Percentiles rank a stretch among this genome's conserved stretches.
These are phyloP conservation scores for Coniella lustricola DNA, from an alignment of 2,329 filamentous ascomycete genomes.

Conservation along the genomic window DNA sequence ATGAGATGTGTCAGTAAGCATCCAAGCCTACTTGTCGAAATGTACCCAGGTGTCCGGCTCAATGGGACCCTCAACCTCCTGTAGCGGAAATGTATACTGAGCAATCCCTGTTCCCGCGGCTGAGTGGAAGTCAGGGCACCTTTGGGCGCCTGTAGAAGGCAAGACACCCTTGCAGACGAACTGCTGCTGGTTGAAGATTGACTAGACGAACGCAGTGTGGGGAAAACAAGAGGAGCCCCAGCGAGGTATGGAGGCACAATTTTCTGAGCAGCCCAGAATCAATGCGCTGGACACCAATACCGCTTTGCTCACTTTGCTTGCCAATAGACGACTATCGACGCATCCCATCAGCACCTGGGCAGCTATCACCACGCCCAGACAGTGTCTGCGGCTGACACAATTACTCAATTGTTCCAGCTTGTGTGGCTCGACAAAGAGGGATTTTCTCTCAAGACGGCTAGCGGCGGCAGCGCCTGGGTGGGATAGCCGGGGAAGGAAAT, in stretches of 20 bases:
- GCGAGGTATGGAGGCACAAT: no score
- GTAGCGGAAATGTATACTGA: no score
- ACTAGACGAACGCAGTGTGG: no score
- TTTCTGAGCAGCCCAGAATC: no score
- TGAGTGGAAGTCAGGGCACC: background rate
- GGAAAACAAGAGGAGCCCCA: no score
- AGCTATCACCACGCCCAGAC: background rate
- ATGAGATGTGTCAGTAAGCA: background rate
- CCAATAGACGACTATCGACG: no score
- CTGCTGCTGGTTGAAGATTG: background rate
- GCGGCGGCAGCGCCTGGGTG: background rate
- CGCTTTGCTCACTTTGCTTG: no score
- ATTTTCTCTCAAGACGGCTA: background rate
- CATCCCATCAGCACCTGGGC: no score
- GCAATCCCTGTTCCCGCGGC: slow-evolving; percentile 4
- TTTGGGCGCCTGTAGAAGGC: background rate
- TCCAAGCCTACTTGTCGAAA: no score
- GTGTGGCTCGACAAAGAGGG: background rate
- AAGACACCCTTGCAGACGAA: background rate
- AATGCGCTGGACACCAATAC: no score
- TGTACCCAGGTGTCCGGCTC: no score
- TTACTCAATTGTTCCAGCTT: background rate
- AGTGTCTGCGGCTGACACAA: background rate
- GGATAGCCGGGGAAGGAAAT: background rate
- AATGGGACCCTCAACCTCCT: no score